Evolutionary conservation across 148 eudicot genomes (phyloP).

Genomic region (Persicaria tinctoria): DNA sequence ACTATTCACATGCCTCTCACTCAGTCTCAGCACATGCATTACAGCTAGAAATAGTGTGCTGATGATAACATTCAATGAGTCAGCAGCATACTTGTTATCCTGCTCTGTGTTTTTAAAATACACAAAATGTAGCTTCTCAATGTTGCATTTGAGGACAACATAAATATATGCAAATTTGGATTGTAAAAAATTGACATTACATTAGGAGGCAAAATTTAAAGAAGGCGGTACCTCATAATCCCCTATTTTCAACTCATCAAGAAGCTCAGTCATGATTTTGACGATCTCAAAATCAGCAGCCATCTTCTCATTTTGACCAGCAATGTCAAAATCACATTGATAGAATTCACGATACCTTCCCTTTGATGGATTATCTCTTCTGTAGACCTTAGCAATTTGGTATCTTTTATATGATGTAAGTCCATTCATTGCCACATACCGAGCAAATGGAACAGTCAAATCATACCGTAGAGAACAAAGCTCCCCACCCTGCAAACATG

Average conservation of each 20-base stretch:
- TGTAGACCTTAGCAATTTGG: conserved; percentile 90
- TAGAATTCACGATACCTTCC: conserved; percentile 96
- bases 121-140: neutral
- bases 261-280: conserved; percentile 81
- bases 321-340: conserved; percentile 97
- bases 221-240: conserved; percentile 70
- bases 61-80: neutral
- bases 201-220: neutral
- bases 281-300: conserved; percentile 91
- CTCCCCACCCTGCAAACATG: conserved; percentile 73
- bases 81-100: neutral
- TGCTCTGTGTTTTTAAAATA: neutral
- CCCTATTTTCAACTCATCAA: conserved; percentile 80
- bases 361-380: conserved; percentile 95
- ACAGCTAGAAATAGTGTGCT: neutral
- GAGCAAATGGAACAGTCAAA: conserved; percentile 89
- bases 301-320: conserved; percentile 84
- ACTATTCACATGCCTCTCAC: no score
- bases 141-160: neutral
- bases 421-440: conserved; percentile 84
- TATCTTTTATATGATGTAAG: conserved; percentile 83
- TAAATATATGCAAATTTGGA: neutral
- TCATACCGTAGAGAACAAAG: conserved; percentile 95
- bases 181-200: neutral
- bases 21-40: neutral